Percentiles rank a stretch among this genome's conserved stretches.
Conservation (phyloP, 352 stramenopile genomes). For the Phytophthora ohioensis region DNA sequence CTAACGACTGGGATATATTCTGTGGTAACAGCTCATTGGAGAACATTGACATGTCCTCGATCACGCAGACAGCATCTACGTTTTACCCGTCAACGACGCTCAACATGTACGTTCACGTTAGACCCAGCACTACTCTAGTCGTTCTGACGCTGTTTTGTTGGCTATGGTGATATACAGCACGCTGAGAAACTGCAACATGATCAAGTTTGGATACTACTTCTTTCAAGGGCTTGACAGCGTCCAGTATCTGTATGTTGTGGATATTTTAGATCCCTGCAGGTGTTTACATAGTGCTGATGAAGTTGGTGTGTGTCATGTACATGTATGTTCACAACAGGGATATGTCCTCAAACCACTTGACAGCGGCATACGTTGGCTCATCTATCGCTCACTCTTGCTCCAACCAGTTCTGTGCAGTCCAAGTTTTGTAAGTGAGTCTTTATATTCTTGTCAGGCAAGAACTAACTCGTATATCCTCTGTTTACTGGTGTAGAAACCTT, state of each 20-base stretch:
- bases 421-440: constrained; percentile 39
- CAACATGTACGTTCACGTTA: constrained; percentile 33
- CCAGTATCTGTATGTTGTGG: constrained; percentile 37
- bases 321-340: constrained; percentile 30
- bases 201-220: constrained; percentile 48
- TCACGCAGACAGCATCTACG: constrained; percentile 36
- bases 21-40: constrained; percentile 27
- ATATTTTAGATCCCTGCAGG: not conserved
- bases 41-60: constrained; percentile 44
- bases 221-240: constrained; percentile 33
- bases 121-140: not conserved
- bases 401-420: constrained; percentile 39
- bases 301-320: not conserved
- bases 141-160: not conserved
- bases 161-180: constrained; percentile 32
- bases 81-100: constrained; percentile 40
- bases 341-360: constrained; percentile 51
- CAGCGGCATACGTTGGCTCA: constrained; percentile 44
- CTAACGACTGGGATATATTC: not conserved
- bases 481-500: constrained; percentile 30
- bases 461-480: not conserved
- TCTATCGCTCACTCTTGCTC: constrained; percentile 33
- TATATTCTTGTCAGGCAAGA: not conserved
- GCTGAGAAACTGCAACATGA: constrained; percentile 58
- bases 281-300: constrained; percentile 1